Base-by-base conservation (phyloP, 2,329 filamentous ascomycete genomes). In the Clonostachys chloroleuca region DNA sequence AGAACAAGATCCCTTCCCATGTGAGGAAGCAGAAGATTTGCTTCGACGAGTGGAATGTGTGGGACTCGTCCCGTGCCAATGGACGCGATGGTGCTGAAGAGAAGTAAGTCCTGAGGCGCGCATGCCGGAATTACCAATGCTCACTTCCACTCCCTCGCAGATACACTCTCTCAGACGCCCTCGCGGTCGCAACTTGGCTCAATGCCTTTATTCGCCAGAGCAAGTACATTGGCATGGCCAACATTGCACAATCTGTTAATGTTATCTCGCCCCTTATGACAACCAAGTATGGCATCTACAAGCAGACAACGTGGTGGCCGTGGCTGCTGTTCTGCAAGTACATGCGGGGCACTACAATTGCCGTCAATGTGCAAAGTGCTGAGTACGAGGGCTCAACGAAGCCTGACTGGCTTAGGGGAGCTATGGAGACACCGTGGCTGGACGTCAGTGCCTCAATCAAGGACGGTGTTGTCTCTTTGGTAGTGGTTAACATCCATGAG, bases 41-140 rank as follows among this genome's bases (percentile, higher is more conserved):
- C 71, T 91, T 91, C 60, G 87, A 92, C 61, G 87, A 91, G 65
- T 91, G 87, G 87, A 92, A 91, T 61, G 86, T 91, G 8, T 92
- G 87, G 87, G 86, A 89, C 56, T 84, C 86, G 1, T 71, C 75
- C 45, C 79, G 86, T 8, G 86, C 87, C 0, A 84, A 84, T 0
- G 87, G 87, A 14, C 81, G 86, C 55, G 63, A 78, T 50, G 87
- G 87, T n/a, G 87, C 84, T 6, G 87, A 91, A 65, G 86, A 91
- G 60, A 70, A 66, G 56, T 58, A 45, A 12, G 47, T 46, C 24
- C 2, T 12, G 36, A 30, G 16, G 8, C 41, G 14, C 8, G 30
- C 14, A 12, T 42, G 20, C 24, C 6, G 24, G 24, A 24, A 24
- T 24, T 24, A 24, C 24, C 24, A 24, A 24, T 24, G 7, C 24